A percentile compares a stretch with the other conserved stretches of the same genome.
Conservation (phyloP, 768 basidiomycete species). For the Chlorophyllum brunneum region DNA sequence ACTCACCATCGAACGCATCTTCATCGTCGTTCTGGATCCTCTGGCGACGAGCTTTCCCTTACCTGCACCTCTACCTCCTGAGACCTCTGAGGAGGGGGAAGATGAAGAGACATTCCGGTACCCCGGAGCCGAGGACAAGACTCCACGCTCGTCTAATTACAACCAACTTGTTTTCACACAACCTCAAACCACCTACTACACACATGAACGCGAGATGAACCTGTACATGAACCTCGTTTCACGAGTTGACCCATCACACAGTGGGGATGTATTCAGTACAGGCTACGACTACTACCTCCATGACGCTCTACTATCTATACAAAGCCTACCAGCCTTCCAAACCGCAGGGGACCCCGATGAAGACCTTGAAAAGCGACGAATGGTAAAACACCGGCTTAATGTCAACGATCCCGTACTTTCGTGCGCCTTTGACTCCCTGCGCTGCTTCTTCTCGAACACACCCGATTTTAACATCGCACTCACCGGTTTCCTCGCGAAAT, state of each 20-base stretch:
- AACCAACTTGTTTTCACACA: conserved; percentile 44
- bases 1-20: conserved; percentile 58
- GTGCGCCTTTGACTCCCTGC: conserved; percentile 62
- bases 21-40: conserved; percentile 67
- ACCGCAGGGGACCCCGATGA: conserved; percentile 37
- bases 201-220: conserved; percentile 80
- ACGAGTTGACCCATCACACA: conserved; percentile 69
- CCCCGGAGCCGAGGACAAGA: conserved; percentile 34
- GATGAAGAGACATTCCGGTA: conserved; percentile 48
- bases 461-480: conserved; percentile 87
- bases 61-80: conserved; percentile 35
- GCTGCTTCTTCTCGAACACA: conserved; percentile 80
- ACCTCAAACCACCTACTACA: conserved; percentile 72
- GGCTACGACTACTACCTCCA: conserved; percentile 81
- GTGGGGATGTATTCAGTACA: conserved; percentile 73
- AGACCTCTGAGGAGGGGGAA: conserved; percentile 37
- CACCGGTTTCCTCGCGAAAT: conserved; percentile 74
- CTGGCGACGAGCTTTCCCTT: conserved; percentile 73
- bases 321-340: conserved; percentile 58
- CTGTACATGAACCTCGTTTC: conserved; percentile 77
- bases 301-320: conserved; percentile 68
- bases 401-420: conserved; percentile 75
- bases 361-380: conserved; percentile 21
- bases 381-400: conserved; percentile 70
- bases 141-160: conserved; percentile 9